These are phyloP conservation scores for Rhizopogon rudus DNA, from an alignment of 768 basidiomycete species.

Conservation along the genomic window DNA sequence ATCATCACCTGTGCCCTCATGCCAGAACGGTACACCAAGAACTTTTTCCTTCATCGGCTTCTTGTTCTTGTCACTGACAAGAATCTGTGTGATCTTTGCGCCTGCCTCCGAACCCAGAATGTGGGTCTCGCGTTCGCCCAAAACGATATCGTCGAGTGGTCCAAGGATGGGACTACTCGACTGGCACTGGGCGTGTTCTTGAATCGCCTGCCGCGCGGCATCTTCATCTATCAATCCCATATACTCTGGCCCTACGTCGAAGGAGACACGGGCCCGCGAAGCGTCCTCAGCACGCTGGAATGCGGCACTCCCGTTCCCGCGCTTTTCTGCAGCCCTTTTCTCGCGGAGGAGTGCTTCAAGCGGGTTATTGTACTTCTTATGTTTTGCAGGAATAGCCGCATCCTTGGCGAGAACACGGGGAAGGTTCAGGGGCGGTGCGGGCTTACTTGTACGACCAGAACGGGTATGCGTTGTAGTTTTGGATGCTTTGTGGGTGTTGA, in stretches of 20 bases:
- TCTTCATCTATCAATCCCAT: slow-evolving; percentile 31
- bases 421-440: slow-evolving; percentile 2
- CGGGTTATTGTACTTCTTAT: slow-evolving; percentile 38
- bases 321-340: slow-evolving; percentile 31
- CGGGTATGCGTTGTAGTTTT: slow-evolving; percentile 1
- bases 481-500: neutral
- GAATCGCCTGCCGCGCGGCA: slow-evolving; percentile 35
- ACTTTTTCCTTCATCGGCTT: slow-evolving; percentile 12
- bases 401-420: slow-evolving; percentile 8
- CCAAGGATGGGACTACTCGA: slow-evolving; percentile 11
- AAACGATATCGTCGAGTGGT: slow-evolving; percentile 16
- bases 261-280: slow-evolving; percentile 25
- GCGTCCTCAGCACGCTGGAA: slow-evolving; percentile 42
- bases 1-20: slow-evolving; percentile 9
- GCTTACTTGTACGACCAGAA: slow-evolving; percentile 17
- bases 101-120: slow-evolving; percentile 29
- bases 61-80: slow-evolving; percentile 34
- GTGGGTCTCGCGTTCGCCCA: slow-evolving; percentile 27
- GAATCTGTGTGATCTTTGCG: slow-evolving; percentile 39
- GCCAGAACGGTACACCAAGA: slow-evolving; percentile 30
- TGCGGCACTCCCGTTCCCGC: slow-evolving; percentile 34
- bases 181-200: slow-evolving; percentile 13
- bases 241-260: slow-evolving; percentile 11
- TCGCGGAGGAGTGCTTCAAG: slow-evolving; percentile 52
- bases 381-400: neutral